Percentiles rank a stretch among this genome's conserved stretches.
Conservation (phyloP, 2,329 filamentous ascomycete genomes). For the Kalmusia sp. region DNA sequence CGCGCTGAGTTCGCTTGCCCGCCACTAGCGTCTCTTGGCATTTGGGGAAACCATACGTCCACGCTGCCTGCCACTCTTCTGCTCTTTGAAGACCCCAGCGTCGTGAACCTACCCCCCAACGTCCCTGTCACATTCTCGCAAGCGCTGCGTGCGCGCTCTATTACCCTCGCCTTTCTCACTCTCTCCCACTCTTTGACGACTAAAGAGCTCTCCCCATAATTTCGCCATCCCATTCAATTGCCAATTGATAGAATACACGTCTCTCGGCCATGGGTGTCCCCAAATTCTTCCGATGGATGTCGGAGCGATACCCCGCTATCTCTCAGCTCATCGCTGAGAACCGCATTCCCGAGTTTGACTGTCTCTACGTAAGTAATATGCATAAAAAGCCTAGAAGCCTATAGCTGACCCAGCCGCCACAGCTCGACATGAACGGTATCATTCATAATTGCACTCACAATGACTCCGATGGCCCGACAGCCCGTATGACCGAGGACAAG, state of each 20-base stretch:
- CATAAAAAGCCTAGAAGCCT: background rate
- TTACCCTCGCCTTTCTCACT: slow-evolving; percentile 18
- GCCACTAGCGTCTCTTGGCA: slow-evolving; percentile 3
- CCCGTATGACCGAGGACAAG: slow-evolving; percentile 94
- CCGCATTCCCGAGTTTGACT: slow-evolving; percentile 98
- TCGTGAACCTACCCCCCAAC: slow-evolving; percentile 41
- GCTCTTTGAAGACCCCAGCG: slow-evolving; percentile 50
- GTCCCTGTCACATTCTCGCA: slow-evolving; percentile 19
- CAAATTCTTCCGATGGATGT: slow-evolving; percentile 99
- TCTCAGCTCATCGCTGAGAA: slow-evolving; percentile 99
- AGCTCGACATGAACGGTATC: slow-evolving; percentile 98
- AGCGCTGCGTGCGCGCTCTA: slow-evolving; percentile 34
- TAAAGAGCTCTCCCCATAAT: background rate
- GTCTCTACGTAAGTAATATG: slow-evolving; percentile 73
- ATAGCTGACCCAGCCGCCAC: slow-evolving; percentile 15
- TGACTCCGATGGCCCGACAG: slow-evolving; percentile 88
- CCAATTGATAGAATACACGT: slow-evolving; percentile 20
- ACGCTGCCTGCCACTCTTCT: slow-evolving; percentile 6
- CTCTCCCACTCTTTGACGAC: slow-evolving; percentile 1
- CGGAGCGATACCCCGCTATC: slow-evolving; percentile 97
- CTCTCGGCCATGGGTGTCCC: slow-evolving; percentile 69
- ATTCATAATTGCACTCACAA: slow-evolving; percentile 99
- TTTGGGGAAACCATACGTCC: background rate
- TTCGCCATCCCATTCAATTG: slow-evolving; percentile 9
- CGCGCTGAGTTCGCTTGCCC: background rate